Evolutionary conservation across 2,329 filamentous ascomycete genomes (phyloP).

Genomic region (Thelonectria olida): DNA sequence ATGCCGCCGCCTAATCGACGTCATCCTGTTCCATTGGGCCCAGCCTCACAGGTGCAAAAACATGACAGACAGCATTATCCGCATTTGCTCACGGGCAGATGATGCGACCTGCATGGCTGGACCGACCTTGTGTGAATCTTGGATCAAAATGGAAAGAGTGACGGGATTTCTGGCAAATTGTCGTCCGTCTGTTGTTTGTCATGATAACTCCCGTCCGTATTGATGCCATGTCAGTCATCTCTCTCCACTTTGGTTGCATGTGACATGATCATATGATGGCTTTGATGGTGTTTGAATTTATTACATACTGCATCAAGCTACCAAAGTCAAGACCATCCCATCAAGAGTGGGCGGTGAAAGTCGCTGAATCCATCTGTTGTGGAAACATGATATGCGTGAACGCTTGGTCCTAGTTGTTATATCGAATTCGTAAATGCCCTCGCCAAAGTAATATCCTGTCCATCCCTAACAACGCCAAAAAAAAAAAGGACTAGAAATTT

Average conservation of each 20-base stretch:
- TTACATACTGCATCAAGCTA: not conserved
- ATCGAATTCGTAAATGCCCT: conserved; percentile 9
- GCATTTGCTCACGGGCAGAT: not conserved
- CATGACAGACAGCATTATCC: not conserved
- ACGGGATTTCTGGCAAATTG: not conserved
- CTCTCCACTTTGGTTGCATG: no score
- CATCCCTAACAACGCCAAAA: conserved; percentile 18
- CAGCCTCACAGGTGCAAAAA: conserved; percentile 2
- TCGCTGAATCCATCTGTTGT: not conserved
- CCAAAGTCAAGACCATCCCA: not conserved
- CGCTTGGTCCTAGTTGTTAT: not conserved
- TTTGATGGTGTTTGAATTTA: not conserved
- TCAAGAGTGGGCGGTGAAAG: not conserved
- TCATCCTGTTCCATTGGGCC: conserved; percentile 3
- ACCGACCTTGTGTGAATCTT: not conserved
- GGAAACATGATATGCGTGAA: conserved; percentile 8
- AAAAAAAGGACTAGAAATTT: conserved; percentile 11
- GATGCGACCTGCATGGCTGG: not conserved
- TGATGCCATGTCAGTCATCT: no score
- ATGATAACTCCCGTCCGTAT: not conserved
- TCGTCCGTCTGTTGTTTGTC: not conserved
- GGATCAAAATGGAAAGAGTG: not conserved
- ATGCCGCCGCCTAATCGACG: conserved; percentile 18
- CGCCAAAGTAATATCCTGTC: conserved; percentile 14
- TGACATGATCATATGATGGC: no score